Conservation (phyloP, 768 basidiomycete genomes). For the Boletus sp. region DNA sequence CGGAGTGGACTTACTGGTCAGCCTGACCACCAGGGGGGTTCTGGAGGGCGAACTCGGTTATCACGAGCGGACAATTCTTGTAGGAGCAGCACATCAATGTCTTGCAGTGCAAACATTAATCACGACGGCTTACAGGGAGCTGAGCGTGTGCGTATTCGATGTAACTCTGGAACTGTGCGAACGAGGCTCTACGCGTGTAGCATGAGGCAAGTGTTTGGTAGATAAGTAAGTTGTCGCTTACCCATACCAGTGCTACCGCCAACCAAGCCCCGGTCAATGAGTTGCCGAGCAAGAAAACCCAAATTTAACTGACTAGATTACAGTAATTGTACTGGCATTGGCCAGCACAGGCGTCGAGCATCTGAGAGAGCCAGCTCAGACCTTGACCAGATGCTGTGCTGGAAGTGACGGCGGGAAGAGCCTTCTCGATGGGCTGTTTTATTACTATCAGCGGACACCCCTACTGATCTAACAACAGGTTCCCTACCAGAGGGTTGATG, state of each 20-base stretch:
- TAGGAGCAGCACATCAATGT: not conserved
- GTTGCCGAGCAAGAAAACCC: not conserved
- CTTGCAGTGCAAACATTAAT: not conserved
- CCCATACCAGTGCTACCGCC: constrained; percentile 29
- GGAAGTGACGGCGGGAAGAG: constrained; percentile 36
- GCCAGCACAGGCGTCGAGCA: constrained; percentile 34
- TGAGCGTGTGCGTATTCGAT: constrained; percentile 24
- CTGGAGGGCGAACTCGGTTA: constrained; percentile 33
- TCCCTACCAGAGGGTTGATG: constrained; percentile 34
- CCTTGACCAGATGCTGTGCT: constrained; percentile 30
- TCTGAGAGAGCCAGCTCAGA: constrained; percentile 33
- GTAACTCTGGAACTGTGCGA: constrained; percentile 26
- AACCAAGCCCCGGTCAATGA: not conserved
- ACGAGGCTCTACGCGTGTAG: constrained; percentile 15
- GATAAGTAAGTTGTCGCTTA: constrained; percentile 1
- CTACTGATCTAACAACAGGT: not conserved
- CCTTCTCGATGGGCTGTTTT: constrained; percentile 34
- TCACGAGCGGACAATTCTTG: constrained; percentile 22
- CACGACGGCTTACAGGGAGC: constrained; percentile 24
- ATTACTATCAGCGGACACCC: not conserved
- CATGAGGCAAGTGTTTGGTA: not conserved
- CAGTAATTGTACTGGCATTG: constrained; percentile 33
- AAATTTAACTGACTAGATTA: constrained; percentile 27
- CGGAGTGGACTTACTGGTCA: constrained; percentile 23
- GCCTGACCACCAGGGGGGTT: constrained; percentile 29